Base-by-base conservation (phyloP, 192 early-diverging fungal species). In the Coemansia guatemalensis region DNA sequence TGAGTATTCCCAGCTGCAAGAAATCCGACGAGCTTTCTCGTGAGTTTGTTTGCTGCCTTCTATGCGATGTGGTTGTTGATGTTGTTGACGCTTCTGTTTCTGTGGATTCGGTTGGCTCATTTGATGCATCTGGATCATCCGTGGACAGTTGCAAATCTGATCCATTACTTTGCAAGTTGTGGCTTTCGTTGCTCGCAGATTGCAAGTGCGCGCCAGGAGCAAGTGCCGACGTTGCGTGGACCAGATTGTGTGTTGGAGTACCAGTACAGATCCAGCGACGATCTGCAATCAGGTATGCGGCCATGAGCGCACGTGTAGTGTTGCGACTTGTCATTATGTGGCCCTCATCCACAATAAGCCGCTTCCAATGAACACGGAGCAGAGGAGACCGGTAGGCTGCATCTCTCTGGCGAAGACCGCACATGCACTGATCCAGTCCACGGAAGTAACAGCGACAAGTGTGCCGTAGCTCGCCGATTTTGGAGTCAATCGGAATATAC, bases 311-410 rank as follows among this genome's bases (percentile, higher is more conserved):
- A 30, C 78, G 59, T 9, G 69, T 60, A 68, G 85, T 62, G 62
- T 74, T 59, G 71, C 70, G 80, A 17, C 76, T 56, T 4, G 85
- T 83, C 84, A 94, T 82, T 32, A 81, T 78, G 52, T 93, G 90
- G 7, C 93, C 93, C 58, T 95, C 93, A 58, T 95, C 93, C 11
- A 93, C 87, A 57, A 95, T 88, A 22, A 95, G 59, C 21, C 93
- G 76, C 56, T 90, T 85, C 90, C 90, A 95, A 20, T 86, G 85
- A 2, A 95, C 77, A 21, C 85, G 80, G 41, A 88, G 81, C 5
- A 94, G 69, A 22, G 92, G 90, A 2, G 90, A 91, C 17, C 83
- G 67, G 44, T 74, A 71, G 2, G 49, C 17, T 1, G 68, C 71
- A 25, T 32, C 58, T 22, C 61, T 73, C 26, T 6, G 57, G 23